Conservation (phyloP, 768 basidiomycete genomes). For the Holtermannia corniformis region DNA sequence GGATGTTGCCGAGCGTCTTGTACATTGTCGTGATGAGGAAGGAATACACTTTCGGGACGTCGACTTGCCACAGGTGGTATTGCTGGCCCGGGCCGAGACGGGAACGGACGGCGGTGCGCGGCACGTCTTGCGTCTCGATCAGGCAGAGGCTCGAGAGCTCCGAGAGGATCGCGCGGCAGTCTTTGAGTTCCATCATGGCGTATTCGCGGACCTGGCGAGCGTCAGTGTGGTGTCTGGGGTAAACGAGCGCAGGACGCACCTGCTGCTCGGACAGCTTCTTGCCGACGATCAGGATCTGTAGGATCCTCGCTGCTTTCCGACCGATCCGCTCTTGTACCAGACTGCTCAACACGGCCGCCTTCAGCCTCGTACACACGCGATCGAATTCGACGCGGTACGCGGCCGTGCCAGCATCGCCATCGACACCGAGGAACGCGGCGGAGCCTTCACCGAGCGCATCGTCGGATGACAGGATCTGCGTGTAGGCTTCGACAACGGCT, state of each 20-base stretch:
- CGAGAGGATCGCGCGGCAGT: conserved; percentile 69
- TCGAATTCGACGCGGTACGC: conserved; percentile 26
- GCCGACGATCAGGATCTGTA: conserved; percentile 64
- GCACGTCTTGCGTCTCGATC: conserved; percentile 85
- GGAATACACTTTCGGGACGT: conserved; percentile 71
- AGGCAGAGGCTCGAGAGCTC: conserved; percentile 69
- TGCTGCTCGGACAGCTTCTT: conserved; percentile 95
- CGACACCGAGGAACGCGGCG: conserved; percentile 13
- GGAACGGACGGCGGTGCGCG: conserved; percentile 80
- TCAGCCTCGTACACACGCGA: conserved; percentile 40
- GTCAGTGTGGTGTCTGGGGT: not conserved
- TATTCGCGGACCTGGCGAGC: conserved; percentile 74
- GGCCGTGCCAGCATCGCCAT: conserved; percentile 13
- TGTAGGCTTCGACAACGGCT: not conserved
- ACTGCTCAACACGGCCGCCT: conserved; percentile 59
- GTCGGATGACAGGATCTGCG: not conserved
- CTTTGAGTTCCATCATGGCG: conserved; percentile 84
- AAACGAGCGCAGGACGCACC: conserved; percentile 45
- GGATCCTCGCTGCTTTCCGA: conserved; percentile 67
- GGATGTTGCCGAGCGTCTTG: conserved; percentile 83
- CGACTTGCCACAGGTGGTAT: conserved; percentile 73
- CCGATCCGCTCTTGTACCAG: conserved; percentile 65
- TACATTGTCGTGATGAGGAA: conserved; percentile 67
- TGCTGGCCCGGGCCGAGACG: conserved; percentile 45
- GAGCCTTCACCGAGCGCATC: not conserved